phyloP scores from a whole-genome alignment of 495 filamentous ascomycete genomes.

The Stereocaulon alpinum region DNA sequence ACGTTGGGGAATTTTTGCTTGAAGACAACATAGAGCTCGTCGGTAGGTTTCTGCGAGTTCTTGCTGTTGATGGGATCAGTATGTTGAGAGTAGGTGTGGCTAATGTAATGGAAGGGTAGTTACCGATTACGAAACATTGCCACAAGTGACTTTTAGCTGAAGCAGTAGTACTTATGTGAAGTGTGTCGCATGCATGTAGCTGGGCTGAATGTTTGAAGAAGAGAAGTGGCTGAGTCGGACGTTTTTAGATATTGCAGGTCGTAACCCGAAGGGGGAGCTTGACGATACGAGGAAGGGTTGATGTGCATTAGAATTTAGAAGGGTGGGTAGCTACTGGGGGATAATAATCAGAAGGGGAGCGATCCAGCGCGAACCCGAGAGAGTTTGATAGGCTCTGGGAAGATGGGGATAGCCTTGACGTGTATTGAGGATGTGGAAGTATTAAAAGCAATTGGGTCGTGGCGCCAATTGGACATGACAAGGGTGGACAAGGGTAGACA shows the following conservation, averaged over 20 bases:
- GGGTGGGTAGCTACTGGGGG: background rate
- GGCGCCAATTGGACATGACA: conserved; percentile 3
- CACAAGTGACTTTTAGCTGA: background rate
- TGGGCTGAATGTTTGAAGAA: background rate
- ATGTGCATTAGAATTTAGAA: background rate
- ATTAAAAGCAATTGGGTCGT: conserved; percentile 6
- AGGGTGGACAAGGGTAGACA: background rate
- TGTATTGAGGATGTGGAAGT: background rate
- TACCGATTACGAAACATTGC: conserved; percentile 39
- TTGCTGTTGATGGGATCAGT: conserved; percentile 39
- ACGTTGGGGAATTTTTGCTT: conserved; percentile 68
- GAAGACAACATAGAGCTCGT: conserved; percentile 76
- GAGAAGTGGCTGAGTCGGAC: conserved; percentile 22
- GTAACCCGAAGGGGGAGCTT: background rate
- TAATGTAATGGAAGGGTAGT: conserved; percentile 3
- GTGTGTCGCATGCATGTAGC: conserved; percentile 5
- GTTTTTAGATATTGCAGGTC: conserved; percentile 16
- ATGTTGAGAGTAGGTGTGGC: background rate
- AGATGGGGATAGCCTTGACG: background rate
- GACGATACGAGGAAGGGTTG: conserved; percentile 1
- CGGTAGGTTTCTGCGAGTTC: conserved; percentile 76
- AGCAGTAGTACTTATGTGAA: conserved; percentile 4
- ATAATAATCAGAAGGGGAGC: background rate
- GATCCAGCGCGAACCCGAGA: background rate
- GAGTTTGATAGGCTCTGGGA: conserved; percentile 4